Evolutionary conservation across 2,329 filamentous ascomycete species (phyloP), one percentile per base, ranked within the genome.

Genomic region (Nemania bipapillata): DNA sequence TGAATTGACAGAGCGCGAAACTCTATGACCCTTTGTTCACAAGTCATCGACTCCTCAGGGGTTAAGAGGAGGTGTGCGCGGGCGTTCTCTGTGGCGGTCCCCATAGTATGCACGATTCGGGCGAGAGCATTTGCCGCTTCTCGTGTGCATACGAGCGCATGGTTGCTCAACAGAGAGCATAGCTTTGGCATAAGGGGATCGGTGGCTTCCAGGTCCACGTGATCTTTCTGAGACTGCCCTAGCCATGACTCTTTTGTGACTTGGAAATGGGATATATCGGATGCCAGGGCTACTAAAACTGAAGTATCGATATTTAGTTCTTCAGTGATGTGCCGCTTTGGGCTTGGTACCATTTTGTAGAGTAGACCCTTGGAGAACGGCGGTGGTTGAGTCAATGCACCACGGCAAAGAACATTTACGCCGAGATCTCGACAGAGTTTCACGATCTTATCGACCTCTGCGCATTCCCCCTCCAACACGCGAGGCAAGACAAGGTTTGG

Each of bases 201-300:
- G 45, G 86, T 81, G 37, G 83, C 82, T 77, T 94, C 92, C 35
- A 89, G 82, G 66, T 88, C 84, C 66, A 93, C 87, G 75, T 93
- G 90, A 15, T 86, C 84, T 58, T 86, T 81, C 57, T 93, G 88
- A 50, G 88, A 87, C 24, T 80, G 82, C 72, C 90, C 89, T 73
- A 81, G 81, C 76, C 81, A 81, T 1, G 80, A 74, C 66, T 82
- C 76, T 32, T 77, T 72, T 0, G 73, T 57, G 4, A 84, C 79
- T 6, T 72, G 66, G 4, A 75, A 74, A 76, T 94, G 90, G 1
- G 90, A 91, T 28, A 94, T 88, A 74, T 94, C 92, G 0, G 91
- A 93, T 1, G 91, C 86, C 2, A 94, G 81, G 4, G 91, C 91
- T 4, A 94, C 85, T 5, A 94, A 84, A 54, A 93, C 87, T 1